Conservation (phyloP, 768 basidiomycete species). For the Agaricus blazei region DNA sequence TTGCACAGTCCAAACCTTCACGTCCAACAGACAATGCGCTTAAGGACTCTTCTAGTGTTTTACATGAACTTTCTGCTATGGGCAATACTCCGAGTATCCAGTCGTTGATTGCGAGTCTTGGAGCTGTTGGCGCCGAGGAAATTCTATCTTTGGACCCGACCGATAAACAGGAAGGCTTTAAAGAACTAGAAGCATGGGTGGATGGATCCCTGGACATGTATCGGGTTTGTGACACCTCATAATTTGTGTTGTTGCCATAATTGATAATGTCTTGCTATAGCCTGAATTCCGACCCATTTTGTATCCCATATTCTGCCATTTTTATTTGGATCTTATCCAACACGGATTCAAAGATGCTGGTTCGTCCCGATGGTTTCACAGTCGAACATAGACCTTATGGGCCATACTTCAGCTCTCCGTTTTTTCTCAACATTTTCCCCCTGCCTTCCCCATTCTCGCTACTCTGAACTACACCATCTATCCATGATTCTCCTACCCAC, state of each 20-base stretch:
- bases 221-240: constrained; percentile 43
- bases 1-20: constrained; percentile 56
- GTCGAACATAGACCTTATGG: constrained; percentile 5
- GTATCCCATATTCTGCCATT: constrained; percentile 96
- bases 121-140: constrained; percentile 77
- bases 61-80: constrained; percentile 65
- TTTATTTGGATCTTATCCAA: constrained; percentile 91
- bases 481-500: constrained; percentile 75
- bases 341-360: constrained; percentile 89
- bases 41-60: constrained; percentile 59
- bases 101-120: constrained; percentile 70
- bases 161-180: constrained; percentile 82
- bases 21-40: constrained; percentile 66
- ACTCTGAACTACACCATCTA: constrained; percentile 67
- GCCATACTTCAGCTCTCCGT: constrained; percentile 47
- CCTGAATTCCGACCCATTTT: constrained; percentile 91
- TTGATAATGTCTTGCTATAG: constrained; percentile 31
- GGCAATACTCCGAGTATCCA: constrained; percentile 71
- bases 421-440: constrained; percentile 72
- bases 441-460: constrained; percentile 62
- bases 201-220: constrained; percentile 92
- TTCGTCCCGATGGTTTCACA: constrained; percentile 27
- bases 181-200: constrained; percentile 84
- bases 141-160: constrained; percentile 77
- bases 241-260: constrained; percentile 1